These are phyloP conservation scores for Venturia aucupariae DNA, from an alignment of 2,329 filamentous ascomycete genomes.

Conservation along the genomic window DNA sequence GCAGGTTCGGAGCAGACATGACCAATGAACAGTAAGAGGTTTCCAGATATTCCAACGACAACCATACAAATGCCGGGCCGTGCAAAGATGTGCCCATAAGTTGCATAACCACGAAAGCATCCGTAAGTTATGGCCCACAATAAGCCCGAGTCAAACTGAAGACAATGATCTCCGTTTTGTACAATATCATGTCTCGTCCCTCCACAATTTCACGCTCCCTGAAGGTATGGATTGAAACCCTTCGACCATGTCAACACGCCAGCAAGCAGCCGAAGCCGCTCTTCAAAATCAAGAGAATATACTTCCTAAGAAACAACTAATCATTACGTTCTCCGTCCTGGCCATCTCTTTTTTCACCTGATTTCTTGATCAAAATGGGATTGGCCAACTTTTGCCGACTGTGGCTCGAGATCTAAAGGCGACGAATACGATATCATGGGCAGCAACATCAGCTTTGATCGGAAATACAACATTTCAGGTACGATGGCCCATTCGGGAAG, in stretches of 20 bases:
- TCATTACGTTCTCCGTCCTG: constrained; percentile 11
- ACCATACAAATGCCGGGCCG: neutral
- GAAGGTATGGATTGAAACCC: neutral
- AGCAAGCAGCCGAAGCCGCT: constrained; percentile 6
- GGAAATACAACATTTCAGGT: constrained; percentile 22
- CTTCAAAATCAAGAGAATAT: constrained; percentile 14
- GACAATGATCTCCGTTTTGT: neutral
- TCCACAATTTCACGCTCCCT: neutral
- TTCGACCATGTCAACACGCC: neutral
- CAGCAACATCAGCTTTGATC: constrained; percentile 44
- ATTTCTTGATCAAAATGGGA: constrained; percentile 14
- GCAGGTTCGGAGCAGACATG: neutral
- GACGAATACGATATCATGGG: constrained; percentile 45
- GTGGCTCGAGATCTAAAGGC: constrained; percentile 23
- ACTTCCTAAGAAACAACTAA: constrained; percentile 11
- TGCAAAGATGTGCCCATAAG: neutral
- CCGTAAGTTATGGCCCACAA: too few species aligned
- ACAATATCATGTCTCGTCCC: neutral
- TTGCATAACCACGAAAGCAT: neutral
- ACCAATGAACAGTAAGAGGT: too few species aligned
- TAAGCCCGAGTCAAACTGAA: neutral
- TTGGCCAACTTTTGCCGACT: constrained; percentile 13
- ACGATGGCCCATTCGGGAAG: neutral
- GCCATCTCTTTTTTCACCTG: constrained; percentile 6
- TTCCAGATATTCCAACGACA: neutral